Conservation (phyloP, 352 stramenopile genomes). For the Phytophthora agathidicida region DNA sequence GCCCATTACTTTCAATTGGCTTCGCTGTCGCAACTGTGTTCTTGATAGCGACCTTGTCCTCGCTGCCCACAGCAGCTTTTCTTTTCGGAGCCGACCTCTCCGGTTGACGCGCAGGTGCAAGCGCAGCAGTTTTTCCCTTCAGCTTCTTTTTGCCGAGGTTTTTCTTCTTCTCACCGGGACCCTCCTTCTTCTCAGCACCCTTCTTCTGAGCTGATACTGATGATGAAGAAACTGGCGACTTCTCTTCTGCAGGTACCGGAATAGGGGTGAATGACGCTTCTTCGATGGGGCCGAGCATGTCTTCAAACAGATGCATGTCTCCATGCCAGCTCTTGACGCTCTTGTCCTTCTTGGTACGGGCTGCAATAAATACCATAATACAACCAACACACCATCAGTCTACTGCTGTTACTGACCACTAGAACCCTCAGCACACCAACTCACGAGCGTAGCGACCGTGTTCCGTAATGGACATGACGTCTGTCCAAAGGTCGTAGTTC, state of each 20-base stretch:
- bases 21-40: not conserved
- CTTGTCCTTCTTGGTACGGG: constrained; percentile 29
- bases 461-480: constrained; percentile 63
- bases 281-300: constrained; percentile 43
- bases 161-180: constrained; percentile 7
- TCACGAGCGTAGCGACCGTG: constrained; percentile 62
- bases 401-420: not conserved
- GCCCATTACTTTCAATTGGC: constrained; percentile 6
- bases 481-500: constrained; percentile 77
- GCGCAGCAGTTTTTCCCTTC: not conserved
- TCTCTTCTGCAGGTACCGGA: constrained; percentile 10
- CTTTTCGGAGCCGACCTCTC: constrained; percentile 18
- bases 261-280: constrained; percentile 18
- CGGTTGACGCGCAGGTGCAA: constrained; percentile 1
- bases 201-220: constrained; percentile 10
- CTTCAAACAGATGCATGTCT: constrained; percentile 58
- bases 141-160: constrained; percentile 3
- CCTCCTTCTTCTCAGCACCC: constrained; percentile 5
- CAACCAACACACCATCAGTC: not conserved
- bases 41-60: constrained; percentile 15
- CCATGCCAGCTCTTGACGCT: constrained; percentile 59
- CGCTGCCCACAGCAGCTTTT: constrained; percentile 4
- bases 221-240: not conserved
- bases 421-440: constrained; percentile 11
- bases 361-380: constrained; percentile 15